Percentiles rank a stretch among this genome's conserved stretches.
These are phyloP conservation scores for Sporormia fimetaria DNA, from an alignment of 495 filamentous ascomycete genomes.

Conservation along the genomic window DNA sequence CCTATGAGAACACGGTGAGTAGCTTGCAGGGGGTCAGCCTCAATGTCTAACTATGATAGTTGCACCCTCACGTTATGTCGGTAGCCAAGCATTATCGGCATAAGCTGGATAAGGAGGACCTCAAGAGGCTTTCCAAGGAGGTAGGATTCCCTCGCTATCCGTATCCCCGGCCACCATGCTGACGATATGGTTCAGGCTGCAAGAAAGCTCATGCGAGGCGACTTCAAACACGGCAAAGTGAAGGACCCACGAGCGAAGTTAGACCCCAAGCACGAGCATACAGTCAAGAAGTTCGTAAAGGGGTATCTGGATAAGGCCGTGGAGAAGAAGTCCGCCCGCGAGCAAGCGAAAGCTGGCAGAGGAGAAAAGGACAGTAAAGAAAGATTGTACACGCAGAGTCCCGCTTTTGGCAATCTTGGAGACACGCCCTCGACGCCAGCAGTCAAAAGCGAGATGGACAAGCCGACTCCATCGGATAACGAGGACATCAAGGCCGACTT, in stretches of 20 bases:
- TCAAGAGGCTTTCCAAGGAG: conserved; percentile 82
- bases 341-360: conserved; percentile 51
- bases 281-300: conserved; percentile 69
- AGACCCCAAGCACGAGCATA: conserved; percentile 63
- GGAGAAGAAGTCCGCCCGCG: conserved; percentile 56
- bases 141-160: conserved; percentile 34
- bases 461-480: conserved; percentile 40
- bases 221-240: conserved; percentile 79
- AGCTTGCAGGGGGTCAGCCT: neutral
- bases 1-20: conserved; percentile 83
- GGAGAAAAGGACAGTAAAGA: conserved; percentile 36
- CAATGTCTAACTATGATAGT: conserved; percentile 36
- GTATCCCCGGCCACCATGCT: neutral
- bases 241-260: conserved; percentile 65
- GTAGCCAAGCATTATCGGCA: conserved; percentile 75
- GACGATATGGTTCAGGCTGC: conserved; percentile 38
- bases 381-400: no score
- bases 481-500: no score
- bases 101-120: conserved; percentile 73
- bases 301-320: conserved; percentile 79
- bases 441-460: conserved; percentile 22
- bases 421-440: neutral
- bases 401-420: no score
- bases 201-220: conserved; percentile 77
- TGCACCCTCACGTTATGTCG: conserved; percentile 72